Conservation (phyloP, 768 basidiomycete genomes). For the Pholiota molesta region DNA sequence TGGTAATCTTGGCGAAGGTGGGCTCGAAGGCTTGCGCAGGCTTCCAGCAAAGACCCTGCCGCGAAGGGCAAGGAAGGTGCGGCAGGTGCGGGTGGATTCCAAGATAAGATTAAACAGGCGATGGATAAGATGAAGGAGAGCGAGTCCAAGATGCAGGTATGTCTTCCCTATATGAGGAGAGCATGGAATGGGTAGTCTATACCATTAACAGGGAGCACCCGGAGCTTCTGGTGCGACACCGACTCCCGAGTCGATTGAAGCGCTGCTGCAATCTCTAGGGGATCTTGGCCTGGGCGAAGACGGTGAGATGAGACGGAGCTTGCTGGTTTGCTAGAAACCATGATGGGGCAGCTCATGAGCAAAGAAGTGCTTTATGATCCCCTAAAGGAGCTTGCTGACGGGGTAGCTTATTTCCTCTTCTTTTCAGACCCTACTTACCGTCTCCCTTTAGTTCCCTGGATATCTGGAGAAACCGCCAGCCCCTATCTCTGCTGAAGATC, state of each 20-base stretch:
- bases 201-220: conserved; percentile 22
- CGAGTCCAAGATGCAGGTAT: conserved; percentile 57
- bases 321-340: conserved; percentile 70
- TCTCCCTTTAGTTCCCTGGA: conserved; percentile 62
- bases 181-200: background rate
- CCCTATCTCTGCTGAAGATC: conserved; percentile 60
- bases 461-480: conserved; percentile 65
- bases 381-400: conserved; percentile 74
- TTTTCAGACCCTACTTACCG: background rate
- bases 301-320: conserved; percentile 54
- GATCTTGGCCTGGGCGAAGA: conserved; percentile 36
- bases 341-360: conserved; percentile 83
- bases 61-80: conserved; percentile 1
- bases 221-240: conserved; percentile 20
- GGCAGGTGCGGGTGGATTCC: conserved; percentile 46
- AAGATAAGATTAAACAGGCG: conserved; percentile 68
- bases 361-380: conserved; percentile 89
- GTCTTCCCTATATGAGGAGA: conserved; percentile 13
- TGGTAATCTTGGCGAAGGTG: conserved; percentile 32
- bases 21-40: conserved; percentile 10
- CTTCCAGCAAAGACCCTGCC: conserved; percentile 13
- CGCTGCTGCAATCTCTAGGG: conserved; percentile 53
- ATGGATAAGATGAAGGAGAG: conserved; percentile 76
- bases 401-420: conserved; percentile 43
- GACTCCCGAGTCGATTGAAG: conserved; percentile 46